phyloP scores from a whole-genome alignment of 345 rosid species.

The Citrus sp. region DNA sequence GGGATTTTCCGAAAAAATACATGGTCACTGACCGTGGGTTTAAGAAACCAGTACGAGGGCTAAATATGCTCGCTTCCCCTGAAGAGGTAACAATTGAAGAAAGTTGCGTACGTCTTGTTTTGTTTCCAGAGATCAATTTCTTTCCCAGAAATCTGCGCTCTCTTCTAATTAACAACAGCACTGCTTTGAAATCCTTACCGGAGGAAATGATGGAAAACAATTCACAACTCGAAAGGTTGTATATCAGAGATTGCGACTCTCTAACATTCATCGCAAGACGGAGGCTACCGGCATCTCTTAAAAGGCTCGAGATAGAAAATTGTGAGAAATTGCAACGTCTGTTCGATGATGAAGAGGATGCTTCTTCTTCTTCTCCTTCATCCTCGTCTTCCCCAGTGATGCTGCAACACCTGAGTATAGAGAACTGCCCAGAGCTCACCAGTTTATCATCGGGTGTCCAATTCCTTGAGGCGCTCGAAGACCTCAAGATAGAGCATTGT shows the following conservation, averaged over 20 bases:
- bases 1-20: no score
- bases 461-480: not conserved
- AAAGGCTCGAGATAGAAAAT: not conserved
- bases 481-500: accelerated
- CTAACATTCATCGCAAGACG: not conserved
- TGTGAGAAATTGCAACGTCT: not conserved
- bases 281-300: not conserved
- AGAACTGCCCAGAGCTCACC: not conserved
- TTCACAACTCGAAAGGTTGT: not conserved
- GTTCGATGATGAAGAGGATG: not conserved
- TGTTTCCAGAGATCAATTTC: not conserved
- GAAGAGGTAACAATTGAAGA: not conserved
- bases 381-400: not conserved
- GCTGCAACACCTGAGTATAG: not conserved
- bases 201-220: not conserved
- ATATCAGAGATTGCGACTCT: not conserved
- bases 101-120: not conserved
- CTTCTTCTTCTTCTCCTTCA: not conserved
- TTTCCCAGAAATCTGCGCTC: not conserved
- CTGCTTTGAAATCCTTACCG: not conserved
- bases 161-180: accelerated
- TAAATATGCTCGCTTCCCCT: not conserved
- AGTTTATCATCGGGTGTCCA: not conserved
- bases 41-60: not conserved
- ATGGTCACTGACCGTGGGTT: accelerated